These are phyloP conservation scores for Diddensiella transvaalensis DNA, from an alignment of 805 yeast species.

Conservation along the genomic window DNA sequence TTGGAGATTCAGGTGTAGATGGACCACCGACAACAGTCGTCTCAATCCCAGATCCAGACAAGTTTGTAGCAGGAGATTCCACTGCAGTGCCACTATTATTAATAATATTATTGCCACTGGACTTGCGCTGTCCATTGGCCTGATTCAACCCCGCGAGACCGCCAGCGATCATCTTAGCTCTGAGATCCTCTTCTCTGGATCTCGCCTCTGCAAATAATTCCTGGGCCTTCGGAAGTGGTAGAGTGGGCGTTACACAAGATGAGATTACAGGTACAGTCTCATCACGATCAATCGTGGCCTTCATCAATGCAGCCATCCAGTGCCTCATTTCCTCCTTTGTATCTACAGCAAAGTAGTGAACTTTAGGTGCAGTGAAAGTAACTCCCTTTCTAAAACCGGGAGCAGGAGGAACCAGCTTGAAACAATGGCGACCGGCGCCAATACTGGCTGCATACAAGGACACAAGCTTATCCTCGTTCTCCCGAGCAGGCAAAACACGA, in stretches of 20 bases:
- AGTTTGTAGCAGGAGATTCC: not conserved
- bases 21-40: slow-evolving; percentile 4
- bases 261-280: slow-evolving; percentile 88
- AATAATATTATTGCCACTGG: not conserved
- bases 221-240: slow-evolving; percentile 81
- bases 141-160: slow-evolving; percentile 12
- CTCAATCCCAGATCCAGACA: slow-evolving; percentile 1
- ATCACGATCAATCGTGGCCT: slow-evolving; percentile 94
- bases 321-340: slow-evolving; percentile 84
- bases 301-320: slow-evolving; percentile 94
- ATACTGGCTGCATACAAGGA: slow-evolving; percentile 89
- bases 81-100: slow-evolving; percentile 1
- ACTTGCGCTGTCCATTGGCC: not conserved
- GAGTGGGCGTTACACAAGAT: slow-evolving; percentile 94
- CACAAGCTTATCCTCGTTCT: slow-evolving; percentile 74
- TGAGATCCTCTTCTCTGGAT: slow-evolving; percentile 24
- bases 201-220: slow-evolving; percentile 72
- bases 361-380: slow-evolving; percentile 93
- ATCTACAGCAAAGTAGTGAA: slow-evolving; percentile 95
- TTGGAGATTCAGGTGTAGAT: slow-evolving; percentile 22
- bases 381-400: slow-evolving; percentile 95
- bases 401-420: slow-evolving; percentile 89
- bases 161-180: slow-evolving; percentile 26
- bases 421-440: slow-evolving; percentile 90
- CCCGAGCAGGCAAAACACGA: slow-evolving; percentile 76